These are phyloP conservation scores for Mucor mucedo DNA, from an alignment of 371 early-diverging fungal genomes.

Conservation along the genomic window DNA sequence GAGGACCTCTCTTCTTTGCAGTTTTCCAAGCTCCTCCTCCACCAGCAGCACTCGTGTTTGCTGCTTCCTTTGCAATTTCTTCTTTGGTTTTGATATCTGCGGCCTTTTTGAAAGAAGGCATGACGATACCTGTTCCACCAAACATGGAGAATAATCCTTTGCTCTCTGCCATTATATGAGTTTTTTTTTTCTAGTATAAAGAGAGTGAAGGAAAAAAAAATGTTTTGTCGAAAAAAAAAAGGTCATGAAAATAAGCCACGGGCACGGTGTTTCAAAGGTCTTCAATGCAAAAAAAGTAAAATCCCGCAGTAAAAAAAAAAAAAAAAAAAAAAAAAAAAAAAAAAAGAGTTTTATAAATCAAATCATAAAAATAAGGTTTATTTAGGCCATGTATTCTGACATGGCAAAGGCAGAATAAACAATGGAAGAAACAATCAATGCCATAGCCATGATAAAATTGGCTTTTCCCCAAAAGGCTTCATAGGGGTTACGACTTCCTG, in stretches of 20 bases:
- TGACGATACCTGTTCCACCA: slow-evolving; percentile 27
- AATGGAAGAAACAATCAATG: slow-evolving; percentile 22
- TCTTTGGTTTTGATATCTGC: slow-evolving; percentile 18
- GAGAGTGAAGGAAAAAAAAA: not conserved
- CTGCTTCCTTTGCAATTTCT: slow-evolving; percentile 23
- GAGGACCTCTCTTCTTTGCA: slow-evolving; percentile 14
- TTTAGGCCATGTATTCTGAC: slow-evolving; percentile 3
- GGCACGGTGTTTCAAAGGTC: not conserved
- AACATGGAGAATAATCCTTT: slow-evolving; percentile 45
- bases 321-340: too few relatives aligned
- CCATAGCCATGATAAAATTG: slow-evolving; percentile 31
- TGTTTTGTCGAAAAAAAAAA: not conserved
- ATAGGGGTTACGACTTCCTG: slow-evolving; percentile 30
- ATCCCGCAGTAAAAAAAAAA: not conserved
- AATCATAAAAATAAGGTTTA: not conserved
- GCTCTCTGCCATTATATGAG: slow-evolving; percentile 16
- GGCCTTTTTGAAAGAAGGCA: slow-evolving; percentile 11
- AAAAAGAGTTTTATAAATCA: not conserved
- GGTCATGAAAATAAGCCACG: slow-evolving; percentile 1
- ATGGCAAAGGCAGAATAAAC: slow-evolving; percentile 20
- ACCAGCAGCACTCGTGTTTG: not conserved
- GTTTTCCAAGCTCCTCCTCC: slow-evolving; percentile 38
- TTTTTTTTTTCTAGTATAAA: not conserved
- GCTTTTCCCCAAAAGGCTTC: slow-evolving; percentile 36
- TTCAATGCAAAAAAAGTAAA: not conserved